phyloP scores from a whole-genome alignment of 2,329 filamentous ascomycete species.

The Pezicula neosporulosa region DNA sequence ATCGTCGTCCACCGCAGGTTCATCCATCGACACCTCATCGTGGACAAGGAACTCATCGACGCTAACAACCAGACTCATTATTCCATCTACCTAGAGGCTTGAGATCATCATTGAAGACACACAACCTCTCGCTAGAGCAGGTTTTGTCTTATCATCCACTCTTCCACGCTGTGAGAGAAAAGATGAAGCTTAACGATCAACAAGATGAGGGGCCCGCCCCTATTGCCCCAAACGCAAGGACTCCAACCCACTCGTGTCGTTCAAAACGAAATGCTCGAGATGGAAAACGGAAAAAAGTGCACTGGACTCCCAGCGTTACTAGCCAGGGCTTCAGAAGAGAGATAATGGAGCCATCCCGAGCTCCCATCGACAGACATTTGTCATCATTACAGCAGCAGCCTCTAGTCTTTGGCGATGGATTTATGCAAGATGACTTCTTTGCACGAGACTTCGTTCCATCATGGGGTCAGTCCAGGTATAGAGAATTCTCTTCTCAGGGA shows the following conservation, averaged over 20 bases:
- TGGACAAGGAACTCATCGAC: slow-evolving; percentile 15
- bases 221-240: neutral
- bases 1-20: neutral
- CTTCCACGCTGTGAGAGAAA: neutral
- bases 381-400: too few species aligned
- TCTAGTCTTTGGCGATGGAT: too few species aligned
- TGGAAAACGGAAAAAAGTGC: slow-evolving; percentile 7
- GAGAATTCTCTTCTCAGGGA: too few species aligned
- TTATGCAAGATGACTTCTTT: too few species aligned
- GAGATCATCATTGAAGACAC: slow-evolving; percentile 2
- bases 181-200: slow-evolving; percentile 3
- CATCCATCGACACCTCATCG: slow-evolving; percentile 16
- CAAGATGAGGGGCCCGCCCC: slow-evolving; percentile 2
- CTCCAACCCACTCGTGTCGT: neutral
- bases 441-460: too few species aligned
- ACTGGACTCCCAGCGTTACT: too few species aligned
- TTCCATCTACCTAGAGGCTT: slow-evolving; percentile 12
- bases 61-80: slow-evolving; percentile 8
- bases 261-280: neutral
- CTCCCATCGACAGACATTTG: too few species aligned
- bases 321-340: too few species aligned
- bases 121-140: neutral
- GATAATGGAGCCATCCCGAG: too few species aligned
- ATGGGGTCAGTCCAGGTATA: too few species aligned
- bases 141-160: neutral